These are phyloP conservation scores for Ophiostoma ips DNA, from an alignment of 2,329 filamentous ascomycete species.

Conservation along the genomic window DNA sequence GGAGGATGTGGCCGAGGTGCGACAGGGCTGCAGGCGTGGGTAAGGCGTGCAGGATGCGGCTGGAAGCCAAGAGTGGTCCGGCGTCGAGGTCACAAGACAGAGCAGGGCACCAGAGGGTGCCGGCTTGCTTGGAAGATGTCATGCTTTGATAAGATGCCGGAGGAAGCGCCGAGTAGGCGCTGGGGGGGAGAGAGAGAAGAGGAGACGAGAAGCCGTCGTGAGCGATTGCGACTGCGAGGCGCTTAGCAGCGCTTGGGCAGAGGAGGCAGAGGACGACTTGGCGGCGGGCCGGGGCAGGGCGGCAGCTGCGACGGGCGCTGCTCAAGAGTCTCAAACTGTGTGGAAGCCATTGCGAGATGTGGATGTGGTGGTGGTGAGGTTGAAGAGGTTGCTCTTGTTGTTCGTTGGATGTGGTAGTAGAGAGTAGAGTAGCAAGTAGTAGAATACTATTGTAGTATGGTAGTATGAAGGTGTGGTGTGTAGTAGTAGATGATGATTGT, in stretches of 20 bases:
- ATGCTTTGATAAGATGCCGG: too few species aligned
- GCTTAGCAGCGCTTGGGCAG: constrained; percentile 45
- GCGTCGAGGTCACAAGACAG: not conserved
- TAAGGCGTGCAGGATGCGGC: not conserved
- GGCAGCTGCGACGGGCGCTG: constrained; percentile 52
- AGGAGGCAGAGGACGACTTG: constrained; percentile 49
- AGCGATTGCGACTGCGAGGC: not conserved
- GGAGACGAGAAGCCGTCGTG: not conserved
- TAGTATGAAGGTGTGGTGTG: too few species aligned
- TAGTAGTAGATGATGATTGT: not conserved
- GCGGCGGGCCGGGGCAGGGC: constrained; percentile 53
- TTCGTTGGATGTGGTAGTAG: not conserved
- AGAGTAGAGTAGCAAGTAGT: not conserved
- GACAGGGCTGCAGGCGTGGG: not conserved
- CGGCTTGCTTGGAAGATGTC: too few species aligned
- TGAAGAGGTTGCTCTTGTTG: not conserved
- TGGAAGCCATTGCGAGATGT: constrained; percentile 11
- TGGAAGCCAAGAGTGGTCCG: too few species aligned
- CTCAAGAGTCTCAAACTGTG: constrained; percentile 35
- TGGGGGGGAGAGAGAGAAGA: not conserved
- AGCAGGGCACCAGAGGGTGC: not conserved
- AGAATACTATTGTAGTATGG: not conserved
- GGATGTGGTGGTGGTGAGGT: constrained; percentile 8
- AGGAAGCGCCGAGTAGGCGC: too few species aligned
- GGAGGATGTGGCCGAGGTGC: constrained; percentile 3